Conservation (phyloP, 208 protist species). For the Leishmania braziliensis region DNA sequence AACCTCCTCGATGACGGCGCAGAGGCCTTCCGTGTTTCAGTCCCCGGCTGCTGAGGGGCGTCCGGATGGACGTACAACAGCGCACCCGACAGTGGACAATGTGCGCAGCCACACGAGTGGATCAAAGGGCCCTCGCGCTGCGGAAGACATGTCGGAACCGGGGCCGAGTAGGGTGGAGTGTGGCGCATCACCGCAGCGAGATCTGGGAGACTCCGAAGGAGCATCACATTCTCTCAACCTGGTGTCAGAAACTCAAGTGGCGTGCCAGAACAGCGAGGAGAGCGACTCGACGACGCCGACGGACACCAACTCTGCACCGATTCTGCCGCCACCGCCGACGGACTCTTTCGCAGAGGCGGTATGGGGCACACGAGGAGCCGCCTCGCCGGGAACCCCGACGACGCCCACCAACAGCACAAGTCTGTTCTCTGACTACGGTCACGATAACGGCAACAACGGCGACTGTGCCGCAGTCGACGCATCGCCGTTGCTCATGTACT, state of each 20-base stretch:
- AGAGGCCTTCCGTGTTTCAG: background rate
- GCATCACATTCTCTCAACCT: background rate
- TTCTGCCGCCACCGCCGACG: conserved; percentile 22
- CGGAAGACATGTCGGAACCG: background rate
- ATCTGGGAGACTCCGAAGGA: background rate
- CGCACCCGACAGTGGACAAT: background rate
- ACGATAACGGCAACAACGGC: background rate
- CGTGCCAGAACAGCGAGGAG: background rate
- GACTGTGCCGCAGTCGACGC: background rate
- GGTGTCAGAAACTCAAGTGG: background rate
- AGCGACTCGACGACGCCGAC: conserved; percentile 23
- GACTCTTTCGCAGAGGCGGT: conserved; percentile 15
- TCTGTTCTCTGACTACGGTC: background rate
- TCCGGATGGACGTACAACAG: background rate
- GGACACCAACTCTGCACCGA: conserved; percentile 21
- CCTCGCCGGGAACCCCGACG: background rate
- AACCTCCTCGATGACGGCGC: background rate
- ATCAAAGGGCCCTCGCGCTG: background rate
- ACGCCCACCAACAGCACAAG: background rate
- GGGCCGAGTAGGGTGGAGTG: background rate
- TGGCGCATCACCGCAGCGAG: background rate
- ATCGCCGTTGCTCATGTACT: background rate
- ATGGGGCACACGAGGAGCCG: conserved; percentile 1
- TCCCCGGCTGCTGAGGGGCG: background rate
- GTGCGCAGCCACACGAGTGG: background rate